Percentiles rank a stretch among this genome's conserved stretches.
phyloP scores from a whole-genome alignment of 164 flowering plant species.

The Protea cynaroides region DNA sequence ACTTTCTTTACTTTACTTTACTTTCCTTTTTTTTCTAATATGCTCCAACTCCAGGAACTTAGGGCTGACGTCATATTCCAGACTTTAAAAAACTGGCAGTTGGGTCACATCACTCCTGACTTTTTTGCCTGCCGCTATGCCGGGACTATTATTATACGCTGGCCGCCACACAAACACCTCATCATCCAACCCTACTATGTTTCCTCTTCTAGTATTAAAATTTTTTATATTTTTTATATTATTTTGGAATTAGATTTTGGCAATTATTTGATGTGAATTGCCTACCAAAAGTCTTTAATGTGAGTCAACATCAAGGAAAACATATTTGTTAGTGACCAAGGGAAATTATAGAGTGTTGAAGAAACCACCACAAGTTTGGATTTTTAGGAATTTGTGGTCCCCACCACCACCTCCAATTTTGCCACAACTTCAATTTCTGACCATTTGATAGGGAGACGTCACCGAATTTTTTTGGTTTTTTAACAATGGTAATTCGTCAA shows the following conservation, averaged over 20 bases:
- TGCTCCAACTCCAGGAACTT: background rate
- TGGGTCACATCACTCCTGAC: constrained; percentile 19
- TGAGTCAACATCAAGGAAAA: background rate
- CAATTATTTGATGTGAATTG: constrained; percentile 2
- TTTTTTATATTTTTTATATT: too few species aligned
- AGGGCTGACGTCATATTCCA: constrained; percentile 19
- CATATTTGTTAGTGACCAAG: background rate
- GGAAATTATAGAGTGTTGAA: background rate
- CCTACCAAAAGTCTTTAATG: background rate
- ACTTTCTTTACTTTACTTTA: too few species aligned
- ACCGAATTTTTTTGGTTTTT: too few species aligned
- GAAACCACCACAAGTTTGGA: background rate
- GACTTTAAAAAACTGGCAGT: constrained; percentile 4
- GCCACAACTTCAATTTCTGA: too few species aligned
- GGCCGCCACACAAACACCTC: constrained; percentile 6
- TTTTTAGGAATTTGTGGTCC: too few species aligned
- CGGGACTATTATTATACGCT: constrained; percentile 4
- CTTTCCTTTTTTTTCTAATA: too few species aligned
- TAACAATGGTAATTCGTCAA: too few species aligned
- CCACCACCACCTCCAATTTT: too few species aligned
- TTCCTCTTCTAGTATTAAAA: background rate
- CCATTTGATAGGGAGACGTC: too few species aligned
- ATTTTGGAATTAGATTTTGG: background rate
- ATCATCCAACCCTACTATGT: background rate
- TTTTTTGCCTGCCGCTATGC: constrained; percentile 6